Evolutionary conservation across 768 basidiomycete genomes (phyloP), one percentile per base, ranked within the genome.

Genomic region (Hysterangium stoloniferum): DNA sequence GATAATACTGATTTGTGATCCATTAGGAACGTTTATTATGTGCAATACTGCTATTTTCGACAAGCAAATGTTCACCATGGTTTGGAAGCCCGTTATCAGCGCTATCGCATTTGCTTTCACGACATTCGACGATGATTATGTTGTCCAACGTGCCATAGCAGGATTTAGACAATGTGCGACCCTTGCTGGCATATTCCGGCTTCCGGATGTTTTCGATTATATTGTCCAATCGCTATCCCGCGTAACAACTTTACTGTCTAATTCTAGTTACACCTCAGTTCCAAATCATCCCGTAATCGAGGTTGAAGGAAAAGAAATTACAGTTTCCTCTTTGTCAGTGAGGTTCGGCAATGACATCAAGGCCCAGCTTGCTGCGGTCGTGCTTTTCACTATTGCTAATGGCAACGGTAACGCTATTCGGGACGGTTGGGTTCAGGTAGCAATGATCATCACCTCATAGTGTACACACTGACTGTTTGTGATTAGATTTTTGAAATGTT

Each of bases 131-230:
- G 95, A 99, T 61, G 96, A 99, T 66, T 92, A 94, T 67, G 82
- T 95, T 57, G 92, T 96, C 40, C 91, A 99, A 64, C 80, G 86
- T 32, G 85, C 92, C 22, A 94, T 99, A 55, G 80, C 90, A 47
- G 95, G 95, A n/a, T 95, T 98, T 71, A 75, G 90, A 56, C 92
- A 98, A 68, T 96, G 93, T 61, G 95, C 96, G 1, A 91, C 89
- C 0, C 74, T 98, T 8, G 96, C 95, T 0, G 81, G 87, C 2
- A 82, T 80, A 54, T 98, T 96, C 68, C 74, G 77, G 40, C 75
- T 98, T 19, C 92, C 91, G 0, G 92, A 98, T 60, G 93, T 98
- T 9, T 97, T 98, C 62, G 96, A 99, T 65, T 95, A 86, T 56
- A 89, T 98, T 25, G 94, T 98, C 8, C 75, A 87, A 31, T 93